A percentile compares a stretch with the other conserved stretches of the same genome.
phyloP scores from a whole-genome alignment of 1,284 basidiomycete species.

The Agroathelia rolfsii region DNA sequence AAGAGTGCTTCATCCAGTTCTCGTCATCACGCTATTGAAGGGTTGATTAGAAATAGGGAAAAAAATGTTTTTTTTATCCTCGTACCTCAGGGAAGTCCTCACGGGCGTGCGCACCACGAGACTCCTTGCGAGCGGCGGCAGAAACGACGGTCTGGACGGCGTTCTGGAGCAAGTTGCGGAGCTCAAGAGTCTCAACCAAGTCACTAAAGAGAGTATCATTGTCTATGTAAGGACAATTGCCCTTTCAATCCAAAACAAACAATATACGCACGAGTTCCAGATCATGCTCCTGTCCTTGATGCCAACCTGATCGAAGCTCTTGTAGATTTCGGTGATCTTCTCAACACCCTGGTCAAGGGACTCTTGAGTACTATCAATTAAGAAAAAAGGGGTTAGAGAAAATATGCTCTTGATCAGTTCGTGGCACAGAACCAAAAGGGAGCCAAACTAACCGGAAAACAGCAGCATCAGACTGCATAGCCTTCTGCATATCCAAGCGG shows the following conservation, averaged over 20 bases:
- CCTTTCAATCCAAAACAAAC: not conserved
- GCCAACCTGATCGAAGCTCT: constrained; percentile 83
- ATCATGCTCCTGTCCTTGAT: constrained; percentile 99
- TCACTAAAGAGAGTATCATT: constrained; percentile 45
- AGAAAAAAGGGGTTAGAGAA: constrained; percentile 9
- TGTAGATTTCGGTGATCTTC: constrained; percentile 82
- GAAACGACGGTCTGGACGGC: constrained; percentile 94
- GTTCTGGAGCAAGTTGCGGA: constrained; percentile 91
- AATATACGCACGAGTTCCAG: constrained; percentile 83
- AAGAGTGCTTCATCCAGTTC: constrained; percentile 91
- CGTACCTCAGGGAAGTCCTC: constrained; percentile 87
- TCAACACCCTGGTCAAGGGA: constrained; percentile 87
- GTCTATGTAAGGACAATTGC: constrained; percentile 1
- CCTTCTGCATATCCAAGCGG: constrained; percentile 95
- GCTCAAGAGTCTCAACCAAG: constrained; percentile 93
- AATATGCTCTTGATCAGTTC: not conserved
- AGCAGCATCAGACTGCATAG: constrained; percentile 92
- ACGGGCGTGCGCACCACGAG: constrained; percentile 94
- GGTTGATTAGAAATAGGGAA: constrained; percentile 1
- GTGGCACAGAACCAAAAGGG: no score
- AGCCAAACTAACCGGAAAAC: constrained; percentile 63
- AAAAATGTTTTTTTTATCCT: no score
- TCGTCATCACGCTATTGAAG: constrained; percentile 73
- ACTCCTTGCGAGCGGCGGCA: constrained; percentile 94
- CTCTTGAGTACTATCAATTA: constrained; percentile 74